phyloP scores from a whole-genome alignment of 177 flowering plant species.

The Vitis hybrid region DNA sequence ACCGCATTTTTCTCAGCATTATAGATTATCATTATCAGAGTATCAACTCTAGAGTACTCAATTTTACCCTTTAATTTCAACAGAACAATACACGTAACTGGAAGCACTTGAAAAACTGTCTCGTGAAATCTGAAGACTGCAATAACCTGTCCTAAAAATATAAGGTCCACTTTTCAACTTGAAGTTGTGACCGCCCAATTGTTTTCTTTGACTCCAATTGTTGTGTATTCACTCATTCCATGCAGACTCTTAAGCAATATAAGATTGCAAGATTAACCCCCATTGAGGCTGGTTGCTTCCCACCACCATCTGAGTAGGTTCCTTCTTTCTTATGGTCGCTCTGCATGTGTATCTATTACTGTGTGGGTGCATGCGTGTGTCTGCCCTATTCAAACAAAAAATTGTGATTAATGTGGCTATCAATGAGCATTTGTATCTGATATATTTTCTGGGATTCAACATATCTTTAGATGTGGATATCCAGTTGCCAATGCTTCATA shows the following conservation, averaged over 20 bases:
- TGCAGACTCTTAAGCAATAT: conserved; percentile 74
- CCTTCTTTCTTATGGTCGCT: not conserved
- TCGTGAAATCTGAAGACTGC: conserved; percentile 85
- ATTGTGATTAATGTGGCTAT: no score
- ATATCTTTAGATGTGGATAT: conserved; percentile 72
- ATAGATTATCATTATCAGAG: not conserved
- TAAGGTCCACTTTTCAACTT: conserved; percentile 44
- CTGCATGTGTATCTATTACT: not conserved
- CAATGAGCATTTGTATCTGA: not conserved
- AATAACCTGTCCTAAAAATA: conserved; percentile 64
- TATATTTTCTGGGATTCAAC: conserved; percentile 2
- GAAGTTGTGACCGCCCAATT: not conserved
- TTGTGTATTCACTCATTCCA: conserved; percentile 11
- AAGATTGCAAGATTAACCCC: conserved; percentile 74
- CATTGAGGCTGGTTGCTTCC: conserved; percentile 93
- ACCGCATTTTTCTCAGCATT: not conserved
- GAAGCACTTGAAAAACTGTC: conserved; percentile 81
- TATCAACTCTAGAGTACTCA: not conserved
- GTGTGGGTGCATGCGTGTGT: no score
- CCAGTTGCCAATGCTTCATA: conserved; percentile 85
- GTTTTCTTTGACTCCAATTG: not conserved
- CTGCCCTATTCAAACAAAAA: no score
- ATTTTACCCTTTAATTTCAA: conserved; percentile 32
- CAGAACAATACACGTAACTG: conserved; percentile 73
- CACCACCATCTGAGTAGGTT: conserved; percentile 92